A percentile compares a stretch with the other conserved stretches of the same genome.
Conservation (phyloP, 2,329 filamentous ascomycete genomes). For the Clonostachys sp. region DNA sequence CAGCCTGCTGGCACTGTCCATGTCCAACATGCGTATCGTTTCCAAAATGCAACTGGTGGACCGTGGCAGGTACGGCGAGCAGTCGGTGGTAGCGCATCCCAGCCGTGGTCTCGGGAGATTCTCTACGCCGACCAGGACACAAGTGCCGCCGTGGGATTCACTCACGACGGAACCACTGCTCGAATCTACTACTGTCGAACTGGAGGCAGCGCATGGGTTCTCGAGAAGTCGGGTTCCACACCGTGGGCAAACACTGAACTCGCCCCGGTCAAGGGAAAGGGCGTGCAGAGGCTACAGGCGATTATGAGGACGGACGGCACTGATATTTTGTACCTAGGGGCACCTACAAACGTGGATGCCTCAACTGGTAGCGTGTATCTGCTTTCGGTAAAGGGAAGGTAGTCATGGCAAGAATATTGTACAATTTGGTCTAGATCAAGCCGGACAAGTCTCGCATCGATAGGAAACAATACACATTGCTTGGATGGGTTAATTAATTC, state of each 20-base stretch:
- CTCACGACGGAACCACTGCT: slow-evolving; percentile 8
- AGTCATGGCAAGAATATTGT: too few species aligned
- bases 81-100: slow-evolving; percentile 4
- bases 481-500: too few species aligned
- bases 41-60: slow-evolving; percentile 7
- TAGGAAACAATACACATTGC: too few species aligned
- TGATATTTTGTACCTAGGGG: slow-evolving; percentile 9
- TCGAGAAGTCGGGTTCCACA: slow-evolving; percentile 7
- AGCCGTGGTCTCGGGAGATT: slow-evolving; percentile 10
- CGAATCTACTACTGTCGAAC: slow-evolving; percentile 11
- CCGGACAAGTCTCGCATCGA: too few species aligned
- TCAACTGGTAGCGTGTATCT: slow-evolving; percentile 8
- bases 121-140: slow-evolving; percentile 7
- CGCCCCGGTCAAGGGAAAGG: slow-evolving; percentile 4
- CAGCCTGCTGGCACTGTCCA: slow-evolving; percentile 6
- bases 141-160: slow-evolving; percentile 9
- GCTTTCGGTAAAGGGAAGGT: background rate
- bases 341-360: slow-evolving; percentile 9
- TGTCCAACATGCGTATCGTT: slow-evolving; percentile 9
- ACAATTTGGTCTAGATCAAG: too few species aligned
- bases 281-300: slow-evolving; percentile 8
- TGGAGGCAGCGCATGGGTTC: slow-evolving; percentile 8
- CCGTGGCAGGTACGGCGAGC: slow-evolving; percentile 10
- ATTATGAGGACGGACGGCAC: slow-evolving; percentile 9
- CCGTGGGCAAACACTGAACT: slow-evolving; percentile 8